phyloP scores from a whole-genome alignment of 2,329 filamentous ascomycete genomes.

The Nectriaceae sp. region DNA sequence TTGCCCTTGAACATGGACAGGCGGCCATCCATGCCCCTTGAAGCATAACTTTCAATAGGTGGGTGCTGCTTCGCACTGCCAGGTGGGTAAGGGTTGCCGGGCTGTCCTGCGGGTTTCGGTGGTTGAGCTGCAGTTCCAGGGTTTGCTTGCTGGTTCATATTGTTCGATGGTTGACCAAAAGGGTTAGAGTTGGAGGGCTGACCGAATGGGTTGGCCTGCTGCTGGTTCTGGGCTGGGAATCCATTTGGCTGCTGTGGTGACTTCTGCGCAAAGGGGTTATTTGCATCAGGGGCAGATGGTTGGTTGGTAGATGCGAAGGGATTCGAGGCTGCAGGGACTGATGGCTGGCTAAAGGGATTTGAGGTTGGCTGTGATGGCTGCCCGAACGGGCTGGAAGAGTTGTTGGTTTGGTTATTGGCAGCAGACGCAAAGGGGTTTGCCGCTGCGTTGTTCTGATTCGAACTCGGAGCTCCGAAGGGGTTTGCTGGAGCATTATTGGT shows the following conservation, averaged over 20 bases:
- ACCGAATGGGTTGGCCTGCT: constrained; percentile 26
- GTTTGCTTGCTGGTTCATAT: constrained; percentile 17
- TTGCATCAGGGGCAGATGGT: constrained; percentile 14
- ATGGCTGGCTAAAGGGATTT: constrained; percentile 21
- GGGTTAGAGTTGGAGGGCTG: constrained; percentile 24
- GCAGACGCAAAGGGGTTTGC: constrained; percentile 22
- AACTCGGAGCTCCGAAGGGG: constrained; percentile 29
- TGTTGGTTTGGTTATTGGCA: constrained; percentile 18
- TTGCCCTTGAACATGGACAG: constrained; percentile 65
- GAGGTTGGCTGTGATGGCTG: constrained; percentile 22
- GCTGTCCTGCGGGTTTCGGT: constrained; percentile 5
- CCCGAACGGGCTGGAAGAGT: constrained; percentile 28
- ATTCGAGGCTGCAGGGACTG: constrained; percentile 23
- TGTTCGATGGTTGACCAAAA: constrained; percentile 30
- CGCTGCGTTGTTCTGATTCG: constrained; percentile 14
- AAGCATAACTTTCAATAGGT: constrained; percentile 44
- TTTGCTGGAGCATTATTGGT: constrained; percentile 25
- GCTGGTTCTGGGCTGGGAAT: constrained; percentile 24
- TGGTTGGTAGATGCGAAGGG: constrained; percentile 28
- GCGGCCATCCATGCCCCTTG: constrained; percentile 43
- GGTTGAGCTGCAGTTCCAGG: constrained; percentile 24
- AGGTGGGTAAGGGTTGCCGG: constrained; percentile 44
- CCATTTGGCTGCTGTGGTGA: constrained; percentile 23
- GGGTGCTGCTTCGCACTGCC: constrained; percentile 48
- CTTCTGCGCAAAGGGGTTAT: constrained; percentile 32